Conservation (phyloP, 1,139 yeast species). For the Lodderomyces beijingensis region DNA sequence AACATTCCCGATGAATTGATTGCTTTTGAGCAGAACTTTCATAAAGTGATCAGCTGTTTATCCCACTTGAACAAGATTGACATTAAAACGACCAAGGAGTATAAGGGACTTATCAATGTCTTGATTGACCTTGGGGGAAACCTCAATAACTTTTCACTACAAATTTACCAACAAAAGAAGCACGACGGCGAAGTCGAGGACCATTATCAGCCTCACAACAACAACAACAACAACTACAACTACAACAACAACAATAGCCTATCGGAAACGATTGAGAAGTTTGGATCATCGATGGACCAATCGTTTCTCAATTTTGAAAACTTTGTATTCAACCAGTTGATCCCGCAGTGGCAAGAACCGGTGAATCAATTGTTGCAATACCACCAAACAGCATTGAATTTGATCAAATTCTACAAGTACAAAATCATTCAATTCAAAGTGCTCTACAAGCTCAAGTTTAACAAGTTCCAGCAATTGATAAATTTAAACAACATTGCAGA, state of each 20-base stretch:
- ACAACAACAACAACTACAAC: background rate
- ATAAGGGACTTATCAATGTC: constrained; percentile 25
- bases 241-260: constrained; percentile 20
- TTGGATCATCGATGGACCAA: constrained; percentile 44
- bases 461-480: constrained; percentile 36
- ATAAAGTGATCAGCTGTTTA: constrained; percentile 30
- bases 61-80: constrained; percentile 33
- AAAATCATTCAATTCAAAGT: constrained; percentile 42
- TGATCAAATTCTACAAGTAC: constrained; percentile 43
- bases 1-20: constrained; percentile 33
- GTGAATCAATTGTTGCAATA: constrained; percentile 40
- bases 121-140: constrained; percentile 46
- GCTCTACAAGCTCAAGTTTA: constrained; percentile 37
- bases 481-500: constrained; percentile 18
- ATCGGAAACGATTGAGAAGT: constrained; percentile 37
- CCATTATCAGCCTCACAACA: constrained; percentile 5
- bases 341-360: constrained; percentile 48
- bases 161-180: constrained; percentile 30
- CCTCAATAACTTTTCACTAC: constrained; percentile 44
- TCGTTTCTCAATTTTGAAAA: constrained; percentile 40
- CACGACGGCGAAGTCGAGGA: constrained; percentile 1
- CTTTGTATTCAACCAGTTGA: constrained; percentile 29
- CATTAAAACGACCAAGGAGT: constrained; percentile 27
- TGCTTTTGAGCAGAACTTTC: constrained; percentile 32
- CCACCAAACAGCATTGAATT: constrained; percentile 33